phyloP scores from a whole-genome alignment of 2,329 filamentous ascomycete genomes.

The Neopestalotiopsis rosae region DNA sequence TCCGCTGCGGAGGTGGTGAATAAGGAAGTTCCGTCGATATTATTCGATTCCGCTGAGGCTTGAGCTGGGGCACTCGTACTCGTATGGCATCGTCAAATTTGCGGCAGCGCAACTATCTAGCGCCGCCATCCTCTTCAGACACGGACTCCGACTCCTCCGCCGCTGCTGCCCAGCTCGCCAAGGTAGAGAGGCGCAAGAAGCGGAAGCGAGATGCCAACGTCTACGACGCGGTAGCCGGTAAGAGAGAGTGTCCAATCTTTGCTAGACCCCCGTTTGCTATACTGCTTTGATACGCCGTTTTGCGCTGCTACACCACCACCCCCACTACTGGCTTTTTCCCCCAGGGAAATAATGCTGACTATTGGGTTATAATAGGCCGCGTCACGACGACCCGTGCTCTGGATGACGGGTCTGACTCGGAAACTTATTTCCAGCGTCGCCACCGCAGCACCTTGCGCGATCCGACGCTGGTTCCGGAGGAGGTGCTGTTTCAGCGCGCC shows the following conservation, averaged over 20 bases:
- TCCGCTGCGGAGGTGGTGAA: constrained; percentile 11
- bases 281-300: background rate
- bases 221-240: constrained; percentile 77
- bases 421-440: constrained; percentile 19
- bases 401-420: constrained; percentile 26
- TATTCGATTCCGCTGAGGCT: no score
- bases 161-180: constrained; percentile 26
- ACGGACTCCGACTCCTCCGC: constrained; percentile 25
- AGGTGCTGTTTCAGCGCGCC: constrained; percentile 70
- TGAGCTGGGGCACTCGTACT: background rate
- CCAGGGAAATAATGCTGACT: background rate
- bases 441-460: constrained; percentile 35
- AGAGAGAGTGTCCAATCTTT: constrained; percentile 20
- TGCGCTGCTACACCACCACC: background rate
- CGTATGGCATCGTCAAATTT: constrained; percentile 31
- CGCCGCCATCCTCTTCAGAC: constrained; percentile 23
- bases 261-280: no score
- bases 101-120: constrained; percentile 25
- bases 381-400: constrained; percentile 38
- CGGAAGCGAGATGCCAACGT: constrained; percentile 54
- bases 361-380: constrained; percentile 34
- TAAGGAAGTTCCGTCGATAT: constrained; percentile 20
- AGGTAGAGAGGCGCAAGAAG: constrained; percentile 26
- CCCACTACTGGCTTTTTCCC: no score
- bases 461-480: constrained; percentile 65